A percentile compares a stretch with the other conserved stretches of the same genome.
phyloP scores from a whole-genome alignment of 352 stramenopile genomes.

The Globisporangium okanoganense region DNA sequence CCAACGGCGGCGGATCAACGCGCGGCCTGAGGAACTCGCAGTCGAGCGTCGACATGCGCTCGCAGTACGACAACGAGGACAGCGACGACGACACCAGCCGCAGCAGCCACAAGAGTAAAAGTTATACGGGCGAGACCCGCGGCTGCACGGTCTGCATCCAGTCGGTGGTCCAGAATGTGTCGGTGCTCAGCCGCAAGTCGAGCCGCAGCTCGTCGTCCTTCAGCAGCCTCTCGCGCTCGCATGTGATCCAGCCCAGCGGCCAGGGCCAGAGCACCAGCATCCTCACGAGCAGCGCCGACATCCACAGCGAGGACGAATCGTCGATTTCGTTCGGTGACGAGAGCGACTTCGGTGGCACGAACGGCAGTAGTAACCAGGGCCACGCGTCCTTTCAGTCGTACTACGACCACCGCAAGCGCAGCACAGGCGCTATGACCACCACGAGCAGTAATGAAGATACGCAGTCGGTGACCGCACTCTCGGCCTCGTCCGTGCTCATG shows the following conservation, averaged over 20 bases:
- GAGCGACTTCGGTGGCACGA: constrained; percentile 16
- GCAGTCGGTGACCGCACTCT: background rate
- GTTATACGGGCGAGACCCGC: constrained; percentile 27
- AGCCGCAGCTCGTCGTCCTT: constrained; percentile 15
- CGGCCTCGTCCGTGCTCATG: background rate
- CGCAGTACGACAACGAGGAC: constrained; percentile 8
- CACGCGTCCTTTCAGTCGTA: constrained; percentile 23
- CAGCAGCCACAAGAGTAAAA: constrained; percentile 16
- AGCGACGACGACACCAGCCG: constrained; percentile 16
- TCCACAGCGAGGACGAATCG: constrained; percentile 13
- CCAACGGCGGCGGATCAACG: background rate
- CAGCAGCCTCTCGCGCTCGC: constrained; percentile 8
- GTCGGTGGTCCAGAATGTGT: constrained; percentile 1
- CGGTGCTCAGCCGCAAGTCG: constrained; percentile 6
- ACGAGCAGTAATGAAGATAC: constrained; percentile 8
- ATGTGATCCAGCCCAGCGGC: background rate
- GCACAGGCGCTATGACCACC: constrained; percentile 3
- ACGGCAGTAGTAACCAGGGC: constrained; percentile 14
- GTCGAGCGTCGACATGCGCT: constrained; percentile 17
- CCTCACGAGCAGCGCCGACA: constrained; percentile 6
- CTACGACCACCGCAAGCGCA: constrained; percentile 18
- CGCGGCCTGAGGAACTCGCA: constrained; percentile 13
- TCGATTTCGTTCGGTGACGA: constrained; percentile 17
- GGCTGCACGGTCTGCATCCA: constrained; percentile 24
- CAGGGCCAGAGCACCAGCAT: background rate